phyloP scores from a whole-genome alignment of 495 filamentous ascomycete genomes.

The Friedmanniomyces simplex region DNA sequence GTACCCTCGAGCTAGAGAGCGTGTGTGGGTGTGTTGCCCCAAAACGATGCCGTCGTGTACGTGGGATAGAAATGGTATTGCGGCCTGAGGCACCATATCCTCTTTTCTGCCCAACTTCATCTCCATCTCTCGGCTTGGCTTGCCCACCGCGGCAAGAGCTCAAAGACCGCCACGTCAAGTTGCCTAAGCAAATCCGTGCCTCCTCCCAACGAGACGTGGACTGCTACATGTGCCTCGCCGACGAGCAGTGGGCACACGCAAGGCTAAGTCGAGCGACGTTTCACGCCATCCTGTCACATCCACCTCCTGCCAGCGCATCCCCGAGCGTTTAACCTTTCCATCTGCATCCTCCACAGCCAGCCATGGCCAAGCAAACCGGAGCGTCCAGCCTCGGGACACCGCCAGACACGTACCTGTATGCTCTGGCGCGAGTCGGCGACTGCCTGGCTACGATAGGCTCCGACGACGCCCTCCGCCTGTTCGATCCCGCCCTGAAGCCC shows the following conservation, averaged over 20 bases:
- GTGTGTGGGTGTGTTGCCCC: too few species aligned
- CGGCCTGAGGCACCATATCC: too few species aligned
- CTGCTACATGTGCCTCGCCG: too few species aligned
- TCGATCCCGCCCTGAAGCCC: slow-evolving; percentile 11
- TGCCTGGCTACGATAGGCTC: slow-evolving; percentile 30
- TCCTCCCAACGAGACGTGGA: too few species aligned
- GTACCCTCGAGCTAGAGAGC: not conserved
- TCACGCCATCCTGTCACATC: not conserved
- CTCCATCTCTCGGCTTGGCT: too few species aligned
- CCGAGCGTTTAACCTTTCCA: not conserved
- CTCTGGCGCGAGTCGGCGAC: slow-evolving; percentile 7
- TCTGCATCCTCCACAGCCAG: not conserved
- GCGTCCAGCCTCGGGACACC: slow-evolving; percentile 6
- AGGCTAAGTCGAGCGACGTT: not conserved
- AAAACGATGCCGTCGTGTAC: not conserved
- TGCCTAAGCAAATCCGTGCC: too few species aligned
- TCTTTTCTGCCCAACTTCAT: too few species aligned
- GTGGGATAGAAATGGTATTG: too few species aligned
- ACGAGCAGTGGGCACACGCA: not conserved
- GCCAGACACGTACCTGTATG: slow-evolving; percentile 18
- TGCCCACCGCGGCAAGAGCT: too few species aligned
- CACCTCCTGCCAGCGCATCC: slow-evolving; percentile 3
- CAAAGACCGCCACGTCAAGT: too few species aligned
- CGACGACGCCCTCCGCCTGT: slow-evolving; percentile 30
- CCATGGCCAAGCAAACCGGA: slow-evolving; percentile 11